phyloP scores from a whole-genome alignment of 192 early-diverging fungal genomes.

The Rhizophagus clarus region DNA sequence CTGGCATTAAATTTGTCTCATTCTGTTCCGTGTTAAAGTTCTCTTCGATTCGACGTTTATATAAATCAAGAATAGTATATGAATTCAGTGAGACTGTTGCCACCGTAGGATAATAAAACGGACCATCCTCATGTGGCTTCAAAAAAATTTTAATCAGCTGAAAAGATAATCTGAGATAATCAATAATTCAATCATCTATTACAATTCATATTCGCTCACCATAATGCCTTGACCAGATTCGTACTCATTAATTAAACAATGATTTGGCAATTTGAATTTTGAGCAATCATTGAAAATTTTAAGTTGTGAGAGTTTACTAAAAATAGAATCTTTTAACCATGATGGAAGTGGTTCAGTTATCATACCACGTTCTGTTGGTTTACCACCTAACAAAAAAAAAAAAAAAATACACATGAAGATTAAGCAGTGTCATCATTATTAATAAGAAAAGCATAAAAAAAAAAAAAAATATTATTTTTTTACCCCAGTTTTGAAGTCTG shows the following conservation, averaged over 20 bases:
- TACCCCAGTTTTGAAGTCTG: slow-evolving; percentile 57
- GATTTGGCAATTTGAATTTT: slow-evolving; percentile 42
- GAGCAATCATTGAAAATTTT: slow-evolving; percentile 36
- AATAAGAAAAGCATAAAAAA: not conserved
- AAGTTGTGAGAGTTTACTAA: slow-evolving; percentile 35
- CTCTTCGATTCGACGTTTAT: slow-evolving; percentile 9
- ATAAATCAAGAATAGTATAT: slow-evolving; percentile 52
- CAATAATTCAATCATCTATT: not conserved
- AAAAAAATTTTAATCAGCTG: not conserved
- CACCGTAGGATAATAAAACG: slow-evolving; percentile 52
- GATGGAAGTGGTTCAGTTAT: slow-evolving; percentile 44
- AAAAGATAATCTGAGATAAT: not conserved
- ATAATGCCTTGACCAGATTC: slow-evolving; percentile 55
- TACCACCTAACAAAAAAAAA: slow-evolving; percentile 38
- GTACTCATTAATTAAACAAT: slow-evolving; percentile 56
- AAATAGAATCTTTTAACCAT: slow-evolving; percentile 40
- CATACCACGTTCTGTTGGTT: slow-evolving; percentile 43
- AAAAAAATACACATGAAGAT: not conserved
- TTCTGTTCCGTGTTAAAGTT: not conserved
- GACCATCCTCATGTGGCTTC: slow-evolving; percentile 54
- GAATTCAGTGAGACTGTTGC: slow-evolving; percentile 51
- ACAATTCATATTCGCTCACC: slow-evolving; percentile 29
- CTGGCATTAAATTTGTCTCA: slow-evolving; percentile 11
- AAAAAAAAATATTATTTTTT: not conserved
- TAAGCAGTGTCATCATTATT: not conserved